Evolutionary conservation across 345 rosid genomes (phyloP), one percentile per base, ranked within the genome.

Genomic region (Orychophragmus violaceus): DNA sequence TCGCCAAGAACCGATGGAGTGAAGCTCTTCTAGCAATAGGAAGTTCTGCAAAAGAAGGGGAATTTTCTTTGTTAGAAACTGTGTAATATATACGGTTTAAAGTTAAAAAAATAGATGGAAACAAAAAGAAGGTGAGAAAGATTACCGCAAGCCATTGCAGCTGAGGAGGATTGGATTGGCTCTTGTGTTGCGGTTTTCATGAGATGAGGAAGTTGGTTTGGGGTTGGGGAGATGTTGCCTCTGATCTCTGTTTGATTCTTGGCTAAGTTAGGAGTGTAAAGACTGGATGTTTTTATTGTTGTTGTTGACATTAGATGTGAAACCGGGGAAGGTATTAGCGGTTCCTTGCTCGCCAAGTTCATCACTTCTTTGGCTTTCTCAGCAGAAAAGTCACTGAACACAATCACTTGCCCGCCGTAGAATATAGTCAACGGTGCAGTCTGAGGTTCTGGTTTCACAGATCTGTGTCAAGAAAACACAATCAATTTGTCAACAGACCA

Each of bases 341-440:
- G 79, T 66, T 46, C 83, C 88, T 65, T 74, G 78, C 79, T 70
- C 0, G 91, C 95, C 35, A 92, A 65, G 61, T 42, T 66, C 85
- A 92, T 83, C 61, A 92, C 69, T 71, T 92, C 85, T 66, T 83
- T 84, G 0, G 96, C 98, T 76, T 86, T 87, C 16, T 87, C 89
- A 27, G 87, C 85, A 2, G 93, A 84, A 36, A 89, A 83, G 64
- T 87, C 86, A 8, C 87, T 69, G 69, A 87, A 83, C 44, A 84
- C 95, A 30, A 87, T 72, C 64, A 89, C 95, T 77, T 84, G 82
- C 13, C 98, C 96, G 6, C 22, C 82, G 59, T 92, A 92, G 75
- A 92, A 89, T 46, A 92, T 89, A n/a, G 98, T 89, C 89, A 92
- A 77, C 18, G 75, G 88, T 1, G 89, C 85, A 62, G 82, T 48